These are phyloP conservation scores for Balansia obtecta DNA, from an alignment of 2,329 filamentous ascomycete genomes.

Conservation along the genomic window DNA sequence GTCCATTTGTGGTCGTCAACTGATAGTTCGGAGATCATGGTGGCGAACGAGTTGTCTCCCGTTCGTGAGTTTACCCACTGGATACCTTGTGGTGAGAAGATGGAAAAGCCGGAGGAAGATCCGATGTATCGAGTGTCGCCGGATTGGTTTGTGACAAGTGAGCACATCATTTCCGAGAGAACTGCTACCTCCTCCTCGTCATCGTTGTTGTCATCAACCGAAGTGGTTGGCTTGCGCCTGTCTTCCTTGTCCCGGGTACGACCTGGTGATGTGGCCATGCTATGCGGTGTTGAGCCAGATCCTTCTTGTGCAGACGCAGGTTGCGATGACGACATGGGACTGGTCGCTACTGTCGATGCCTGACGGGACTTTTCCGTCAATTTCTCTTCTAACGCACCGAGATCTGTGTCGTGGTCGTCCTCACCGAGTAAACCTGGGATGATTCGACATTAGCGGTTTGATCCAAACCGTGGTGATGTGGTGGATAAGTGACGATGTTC, in stretches of 20 bases:
- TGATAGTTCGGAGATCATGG: constrained; percentile 86
- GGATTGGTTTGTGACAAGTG: constrained; percentile 83
- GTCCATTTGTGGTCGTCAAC: constrained; percentile 93
- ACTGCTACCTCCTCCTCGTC: constrained; percentile 64
- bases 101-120: constrained; percentile 97
- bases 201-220: constrained; percentile 27
- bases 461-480: no score
- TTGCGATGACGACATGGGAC: constrained; percentile 39
- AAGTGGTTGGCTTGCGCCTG: constrained; percentile 24
- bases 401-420: constrained; percentile 75
- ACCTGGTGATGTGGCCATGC: constrained; percentile 42
- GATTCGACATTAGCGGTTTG: neutral
- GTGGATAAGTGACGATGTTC: constrained; percentile 1
- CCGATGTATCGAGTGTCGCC: constrained; percentile 95
- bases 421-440: constrained; percentile 60
- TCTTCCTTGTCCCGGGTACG: constrained; percentile 20
- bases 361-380: constrained; percentile 46
- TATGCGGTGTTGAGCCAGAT: constrained; percentile 35
- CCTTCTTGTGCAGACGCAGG: constrained; percentile 30
- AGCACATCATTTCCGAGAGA: constrained; percentile 98
- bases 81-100: constrained; percentile 95
- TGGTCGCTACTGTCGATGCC: constrained; percentile 31
- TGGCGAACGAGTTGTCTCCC: constrained; percentile 86
- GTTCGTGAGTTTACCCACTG: constrained; percentile 98
- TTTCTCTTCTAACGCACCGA: constrained; percentile 77